phyloP scores from a whole-genome alignment of 1,284 basidiomycete species.

The Pisolithus thermaeus region DNA sequence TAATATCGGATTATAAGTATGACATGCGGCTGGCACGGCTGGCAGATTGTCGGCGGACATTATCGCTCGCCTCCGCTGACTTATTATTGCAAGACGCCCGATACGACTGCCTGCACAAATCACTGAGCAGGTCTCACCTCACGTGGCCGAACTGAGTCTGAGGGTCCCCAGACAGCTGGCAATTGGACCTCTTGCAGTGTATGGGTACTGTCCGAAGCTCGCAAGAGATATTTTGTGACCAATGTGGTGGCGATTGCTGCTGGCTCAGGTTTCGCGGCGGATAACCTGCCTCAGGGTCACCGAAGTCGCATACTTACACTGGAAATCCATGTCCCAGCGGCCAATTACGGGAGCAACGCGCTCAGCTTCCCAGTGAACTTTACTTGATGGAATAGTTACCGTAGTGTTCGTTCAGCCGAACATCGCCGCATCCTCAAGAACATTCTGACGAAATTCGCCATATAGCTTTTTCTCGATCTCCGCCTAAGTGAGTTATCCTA shows the following conservation, averaged over 20 bases:
- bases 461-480: too few species aligned
- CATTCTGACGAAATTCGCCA: constrained; percentile 1
- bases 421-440: not conserved
- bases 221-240: not conserved
- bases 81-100: too few species aligned
- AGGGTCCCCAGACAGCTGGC: not conserved
- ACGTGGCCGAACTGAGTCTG: not conserved
- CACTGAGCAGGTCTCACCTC: not conserved
- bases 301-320: not conserved
- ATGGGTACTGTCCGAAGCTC: too few species aligned
- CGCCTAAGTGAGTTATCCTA: too few species aligned
- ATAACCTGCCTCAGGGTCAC: not conserved
- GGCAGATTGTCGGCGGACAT: constrained; percentile 1
- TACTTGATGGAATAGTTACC: not conserved
- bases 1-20: not conserved
- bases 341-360: not conserved
- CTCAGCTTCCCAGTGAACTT: not conserved
- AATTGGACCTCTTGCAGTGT: not conserved
- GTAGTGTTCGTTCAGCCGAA: constrained; percentile 1
- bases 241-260: not conserved
- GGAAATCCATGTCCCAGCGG: not conserved
- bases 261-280: not conserved
- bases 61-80: not conserved
- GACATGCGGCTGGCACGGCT: not conserved
- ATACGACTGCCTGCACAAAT: not conserved